Base-by-base conservation (phyloP, 768 basidiomycete species). In the Suillus weaverae region DNA sequence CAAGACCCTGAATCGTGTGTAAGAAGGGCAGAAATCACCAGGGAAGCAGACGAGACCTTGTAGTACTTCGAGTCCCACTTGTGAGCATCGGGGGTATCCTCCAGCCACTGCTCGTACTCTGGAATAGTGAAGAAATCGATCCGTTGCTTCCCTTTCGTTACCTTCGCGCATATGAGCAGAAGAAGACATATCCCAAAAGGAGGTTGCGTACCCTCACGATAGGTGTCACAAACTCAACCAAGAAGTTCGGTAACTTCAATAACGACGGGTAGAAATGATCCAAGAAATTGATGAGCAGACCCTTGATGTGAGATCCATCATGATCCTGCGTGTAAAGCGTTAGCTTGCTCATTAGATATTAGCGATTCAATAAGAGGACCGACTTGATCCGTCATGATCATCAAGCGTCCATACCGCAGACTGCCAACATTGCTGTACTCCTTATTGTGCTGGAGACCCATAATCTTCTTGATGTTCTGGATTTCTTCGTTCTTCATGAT, bases 311-410 rank as follows among this genome's bases (percentile, higher is more conserved):
- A n/a, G 97, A 99, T 60, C 97, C 97, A 78, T 99, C 97, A 79
- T 99, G 95, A 86, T 99, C 97, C 95, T 97, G 73, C 4, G 59
- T 22, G 54, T 5, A 50, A 35, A n/a, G 63, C 9, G 54, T 41
- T 26, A 7, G 54, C 46, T 48, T 54, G 61, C 59, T 39, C 18
- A 18, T 32, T 53, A 46, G 14, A 36, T 53, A 30, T 51, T 48
- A 4, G 32, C 22, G 20, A 60, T 46, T n/a, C 61, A 5, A 59
- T 10, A 30, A 39, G 20, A 59, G 11, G 20, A 77, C 84, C 56
- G 61, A 94, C 95, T 86, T 98, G 97, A 89, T 99, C 97, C 5
- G 97, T 94, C 97, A 99, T 99, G 70, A 99, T 94, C 97, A 99
- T 99, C 57, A 99, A 75, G 60, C 89, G 88, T 1, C 97, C 97